Conservation (phyloP, 164 flowering plant genomes). For the Tetracentron sinense region DNA sequence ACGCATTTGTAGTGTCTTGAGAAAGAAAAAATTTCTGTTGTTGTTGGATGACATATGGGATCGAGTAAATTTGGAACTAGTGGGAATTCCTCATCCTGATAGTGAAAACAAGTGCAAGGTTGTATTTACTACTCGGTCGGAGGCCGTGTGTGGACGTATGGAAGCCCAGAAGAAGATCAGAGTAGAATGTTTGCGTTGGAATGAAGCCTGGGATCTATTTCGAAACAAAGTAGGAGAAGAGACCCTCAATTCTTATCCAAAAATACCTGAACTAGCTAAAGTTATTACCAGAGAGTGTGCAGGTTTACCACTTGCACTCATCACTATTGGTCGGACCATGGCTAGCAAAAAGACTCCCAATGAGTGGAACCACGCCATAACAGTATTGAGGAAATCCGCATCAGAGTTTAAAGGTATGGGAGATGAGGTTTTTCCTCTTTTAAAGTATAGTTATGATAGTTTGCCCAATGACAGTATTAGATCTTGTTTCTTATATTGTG, state of each 20-base stretch:
- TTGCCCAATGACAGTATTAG: background rate
- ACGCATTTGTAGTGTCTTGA: too few species aligned
- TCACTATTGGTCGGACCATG: background rate
- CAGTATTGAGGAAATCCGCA: conserved; percentile 10
- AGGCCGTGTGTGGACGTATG: too few species aligned
- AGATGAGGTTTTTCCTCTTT: background rate
- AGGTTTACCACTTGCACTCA: conserved; percentile 16
- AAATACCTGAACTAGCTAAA: conserved; percentile 4
- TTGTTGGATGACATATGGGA: too few species aligned
- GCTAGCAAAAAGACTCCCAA: background rate
- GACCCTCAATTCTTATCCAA: conserved; percentile 7
- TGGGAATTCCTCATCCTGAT: too few species aligned
- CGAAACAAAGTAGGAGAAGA: conserved; percentile 12
- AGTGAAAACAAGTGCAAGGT: too few species aligned
- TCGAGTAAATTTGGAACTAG: too few species aligned
- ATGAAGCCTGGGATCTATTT: conserved; percentile 18
- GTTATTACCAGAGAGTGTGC: conserved; percentile 6
- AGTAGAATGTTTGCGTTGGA: too few species aligned
- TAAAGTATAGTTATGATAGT: conserved; percentile 16
- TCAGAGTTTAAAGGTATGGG: conserved; percentile 12
- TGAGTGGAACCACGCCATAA: background rate
- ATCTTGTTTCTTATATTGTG: conserved; percentile 3
- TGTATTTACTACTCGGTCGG: too few species aligned
- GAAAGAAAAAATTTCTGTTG: too few species aligned
- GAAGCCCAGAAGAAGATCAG: too few species aligned